Base-by-base conservation (phyloP, 1,284 basidiomycete genomes). In the Thecaphora frezii region DNA sequence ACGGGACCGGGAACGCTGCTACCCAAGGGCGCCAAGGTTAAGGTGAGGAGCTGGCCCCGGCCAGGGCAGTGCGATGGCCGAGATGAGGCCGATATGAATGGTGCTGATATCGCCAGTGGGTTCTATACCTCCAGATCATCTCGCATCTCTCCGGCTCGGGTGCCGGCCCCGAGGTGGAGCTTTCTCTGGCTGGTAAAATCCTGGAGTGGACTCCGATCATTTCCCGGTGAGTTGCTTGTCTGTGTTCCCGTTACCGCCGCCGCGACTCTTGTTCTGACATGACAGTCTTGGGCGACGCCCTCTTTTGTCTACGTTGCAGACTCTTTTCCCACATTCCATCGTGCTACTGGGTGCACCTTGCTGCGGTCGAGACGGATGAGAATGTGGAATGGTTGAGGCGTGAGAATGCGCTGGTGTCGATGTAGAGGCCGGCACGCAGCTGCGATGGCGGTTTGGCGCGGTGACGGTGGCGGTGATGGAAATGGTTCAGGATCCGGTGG, bases 1-100 rank as follows among this genome's bases (percentile, higher is more conserved):
- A 54, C 60, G 7, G 66, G 66, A 22, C 66, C 66, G 0, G 66
- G 66, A 26, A 69, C 66, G 9, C n/a, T 62, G 50, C 50, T 69
- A 14, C 55, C 66, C 3, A 50, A 36, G 5, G 41, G 47, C 21
- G 56, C 60, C 19, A 49, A 50, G 0, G 61, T 65, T 56, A 49
- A 30, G 28, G 28, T 30, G 28, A 30, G 28, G 7, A 30, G 7
- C 28, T 7, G 28, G 8, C 7, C 28, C 8, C 28, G 14, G 8
- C 7, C 28, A 30, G 8, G 28, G 28, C 28, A 30, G 8, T 8
- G 28, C 7, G 28, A 14, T 14, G 28, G 28, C 28, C 8, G 28
- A 14, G 28, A 14, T 30, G 8, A 14, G 7, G 8, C 14, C 14
- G 28, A 14, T 30, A 30, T 7, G 28, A 30, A 7, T 7, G 7